Evolutionary conservation across 495 filamentous ascomycete genomes (phyloP).

Genomic region (Aspergillus sclerotioniger): DNA sequence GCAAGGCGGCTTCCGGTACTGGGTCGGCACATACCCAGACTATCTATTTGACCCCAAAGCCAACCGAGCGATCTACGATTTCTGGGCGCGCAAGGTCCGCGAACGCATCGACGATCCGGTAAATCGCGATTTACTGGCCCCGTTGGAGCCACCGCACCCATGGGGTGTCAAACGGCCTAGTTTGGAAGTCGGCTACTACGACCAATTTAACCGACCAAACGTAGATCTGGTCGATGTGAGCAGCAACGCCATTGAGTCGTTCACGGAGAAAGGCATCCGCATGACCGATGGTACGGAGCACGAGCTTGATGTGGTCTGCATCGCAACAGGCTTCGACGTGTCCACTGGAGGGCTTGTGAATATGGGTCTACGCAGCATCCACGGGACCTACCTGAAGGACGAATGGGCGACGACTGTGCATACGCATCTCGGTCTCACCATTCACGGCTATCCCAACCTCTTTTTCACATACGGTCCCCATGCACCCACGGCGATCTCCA

Average conservation of each 20-base stretch:
- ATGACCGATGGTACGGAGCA: conserved; percentile 37
- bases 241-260: conserved; percentile 44
- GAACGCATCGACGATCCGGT: conserved; percentile 48
- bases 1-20: conserved; percentile 51
- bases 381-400: conserved; percentile 41
- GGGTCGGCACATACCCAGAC: conserved; percentile 52
- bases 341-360: conserved; percentile 50
- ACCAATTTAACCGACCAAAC: conserved; percentile 54
- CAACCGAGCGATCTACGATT: conserved; percentile 52
- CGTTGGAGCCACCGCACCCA: conserved; percentile 46
- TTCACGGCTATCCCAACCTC: conserved; percentile 51
- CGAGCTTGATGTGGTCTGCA: conserved; percentile 52
- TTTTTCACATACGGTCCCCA: conserved; percentile 54
- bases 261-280: conserved; percentile 46
- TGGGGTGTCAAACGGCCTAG: conserved; percentile 56
- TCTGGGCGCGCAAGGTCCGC: conserved; percentile 55
- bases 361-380: conserved; percentile 45
- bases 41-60: conserved; percentile 44
- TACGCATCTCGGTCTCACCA: conserved; percentile 49
- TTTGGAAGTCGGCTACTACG: conserved; percentile 56
- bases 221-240: conserved; percentile 55
- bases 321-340: conserved; percentile 58
- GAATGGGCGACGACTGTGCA: conserved; percentile 47
- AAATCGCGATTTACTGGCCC: conserved; percentile 54
- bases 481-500: conserved; percentile 48